Percentiles rank a stretch among this genome's conserved stretches.
phyloP scores from a whole-genome alignment of 495 filamentous ascomycete genomes.

The Sphaerosporella brunnea region DNA sequence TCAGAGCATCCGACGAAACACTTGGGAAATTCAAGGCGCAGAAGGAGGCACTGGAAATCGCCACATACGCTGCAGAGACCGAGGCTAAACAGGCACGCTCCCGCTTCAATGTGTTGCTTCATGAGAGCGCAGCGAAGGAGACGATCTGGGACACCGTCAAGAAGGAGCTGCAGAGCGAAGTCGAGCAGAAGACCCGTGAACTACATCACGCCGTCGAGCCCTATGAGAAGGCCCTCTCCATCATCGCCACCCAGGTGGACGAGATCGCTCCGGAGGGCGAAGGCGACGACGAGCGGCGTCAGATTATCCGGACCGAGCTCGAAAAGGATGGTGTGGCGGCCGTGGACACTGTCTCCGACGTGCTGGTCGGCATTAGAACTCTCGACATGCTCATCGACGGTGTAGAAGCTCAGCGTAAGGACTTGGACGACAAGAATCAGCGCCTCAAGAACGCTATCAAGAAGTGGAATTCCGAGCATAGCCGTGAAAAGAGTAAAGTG shows the following conservation, averaged over 20 bases:
- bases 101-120: constrained; percentile 16
- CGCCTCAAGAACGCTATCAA: constrained; percentile 16
- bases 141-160: constrained; percentile 13
- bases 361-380: not conserved
- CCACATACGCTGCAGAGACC: constrained; percentile 8
- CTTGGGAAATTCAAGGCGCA: constrained; percentile 6
- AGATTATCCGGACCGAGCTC: not conserved
- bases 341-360: not conserved
- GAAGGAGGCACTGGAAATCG: constrained; percentile 7
- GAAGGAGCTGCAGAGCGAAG: constrained; percentile 3
- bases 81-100: constrained; percentile 17
- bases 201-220: not conserved
- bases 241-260: constrained; percentile 12
- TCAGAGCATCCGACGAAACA: not conserved
- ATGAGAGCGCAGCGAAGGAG: constrained; percentile 21
- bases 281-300: not conserved
- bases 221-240: constrained; percentile 9
- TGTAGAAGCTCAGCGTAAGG: not conserved
- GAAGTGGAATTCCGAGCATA: constrained; percentile 13
- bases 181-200: not conserved
- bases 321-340: not conserved
- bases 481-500: constrained; percentile 11
- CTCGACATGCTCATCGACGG: not conserved
- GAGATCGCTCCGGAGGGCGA: constrained; percentile 4
- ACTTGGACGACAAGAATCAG: constrained; percentile 16